Evolutionary conservation across 2,329 filamentous ascomycete genomes (phyloP).

Genomic region (Tetracladium maxilliforme): DNA sequence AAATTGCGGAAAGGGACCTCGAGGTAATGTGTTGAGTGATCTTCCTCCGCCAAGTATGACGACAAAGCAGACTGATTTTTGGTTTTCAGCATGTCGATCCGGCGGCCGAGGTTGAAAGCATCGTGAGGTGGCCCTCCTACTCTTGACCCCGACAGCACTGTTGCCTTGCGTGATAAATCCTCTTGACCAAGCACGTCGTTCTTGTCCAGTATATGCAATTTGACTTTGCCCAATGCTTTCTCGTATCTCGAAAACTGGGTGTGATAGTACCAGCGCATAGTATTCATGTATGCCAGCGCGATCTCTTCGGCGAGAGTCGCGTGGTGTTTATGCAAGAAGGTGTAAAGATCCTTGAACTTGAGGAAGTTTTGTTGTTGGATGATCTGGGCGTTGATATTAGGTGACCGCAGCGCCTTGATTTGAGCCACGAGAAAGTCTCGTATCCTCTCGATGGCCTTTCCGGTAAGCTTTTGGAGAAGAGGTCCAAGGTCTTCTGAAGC

Average conservation of each 20-base stretch:
- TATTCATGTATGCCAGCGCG: slow-evolving; percentile 86
- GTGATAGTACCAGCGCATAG: slow-evolving; percentile 96
- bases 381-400: slow-evolving; percentile 92
- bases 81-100: slow-evolving; percentile 67
- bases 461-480: slow-evolving; percentile 67
- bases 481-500: slow-evolving; percentile 75
- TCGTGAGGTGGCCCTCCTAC: slow-evolving; percentile 54
- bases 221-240: slow-evolving; percentile 70
- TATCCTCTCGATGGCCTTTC: slow-evolving; percentile 88
- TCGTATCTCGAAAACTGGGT: slow-evolving; percentile 85
- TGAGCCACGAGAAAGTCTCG: slow-evolving; percentile 88
- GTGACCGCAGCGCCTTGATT: slow-evolving; percentile 85
- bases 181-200: slow-evolving; percentile 75
- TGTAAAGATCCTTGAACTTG: slow-evolving; percentile 75
- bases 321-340: slow-evolving; percentile 74
- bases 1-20: slow-evolving; percentile 89
- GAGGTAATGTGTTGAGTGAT: slow-evolving; percentile 70
- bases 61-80: slow-evolving; percentile 63
- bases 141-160: slow-evolving; percentile 35
- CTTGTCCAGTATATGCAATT: slow-evolving; percentile 68
- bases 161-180: slow-evolving; percentile 49
- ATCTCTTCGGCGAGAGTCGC: slow-evolving; percentile 79
- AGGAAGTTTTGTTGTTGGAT: slow-evolving; percentile 90
- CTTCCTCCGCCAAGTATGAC: slow-evolving; percentile 84
- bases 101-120: slow-evolving; percentile 75